A percentile compares a stretch with the other conserved stretches of the same genome.
These are phyloP conservation scores for Abortiporus biennis DNA, from an alignment of 1,284 basidiomycete species.

Conservation along the genomic window DNA sequence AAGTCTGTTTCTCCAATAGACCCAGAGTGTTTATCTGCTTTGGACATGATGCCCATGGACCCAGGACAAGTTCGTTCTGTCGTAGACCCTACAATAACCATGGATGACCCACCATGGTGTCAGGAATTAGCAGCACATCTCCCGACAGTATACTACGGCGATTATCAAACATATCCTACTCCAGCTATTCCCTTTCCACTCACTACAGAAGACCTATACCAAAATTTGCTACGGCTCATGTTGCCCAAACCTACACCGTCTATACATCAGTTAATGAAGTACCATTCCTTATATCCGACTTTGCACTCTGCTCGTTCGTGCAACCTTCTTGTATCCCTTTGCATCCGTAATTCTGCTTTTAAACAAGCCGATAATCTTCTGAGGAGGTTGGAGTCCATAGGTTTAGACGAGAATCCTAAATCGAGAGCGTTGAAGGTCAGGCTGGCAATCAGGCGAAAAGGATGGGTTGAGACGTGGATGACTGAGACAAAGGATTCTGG, in stretches of 20 bases:
- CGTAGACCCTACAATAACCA: no score
- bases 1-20: no score
- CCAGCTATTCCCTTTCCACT: background rate
- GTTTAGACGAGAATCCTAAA: constrained; percentile 21
- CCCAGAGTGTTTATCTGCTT: no score
- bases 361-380: constrained; percentile 22
- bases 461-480: constrained; percentile 27
- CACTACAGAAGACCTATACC: constrained; percentile 29
- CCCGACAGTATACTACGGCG: no score
- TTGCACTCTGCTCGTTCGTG: constrained; percentile 25
- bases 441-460: constrained; percentile 26
- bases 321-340: constrained; percentile 23
- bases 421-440: constrained; percentile 28
- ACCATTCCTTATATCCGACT: constrained; percentile 13
- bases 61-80: no score
- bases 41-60: no score
- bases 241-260: constrained; percentile 13
- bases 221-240: constrained; percentile 38
- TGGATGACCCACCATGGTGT: no score
- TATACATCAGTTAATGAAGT: constrained; percentile 11
- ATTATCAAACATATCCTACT: no score
- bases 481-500: constrained; percentile 12
- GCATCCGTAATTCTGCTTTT: constrained; percentile 21
- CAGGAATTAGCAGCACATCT: no score
- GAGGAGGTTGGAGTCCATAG: constrained; percentile 21